Conservation (phyloP, 2,329 filamentous ascomycete genomes). For the Calonectria fujianensis region DNA sequence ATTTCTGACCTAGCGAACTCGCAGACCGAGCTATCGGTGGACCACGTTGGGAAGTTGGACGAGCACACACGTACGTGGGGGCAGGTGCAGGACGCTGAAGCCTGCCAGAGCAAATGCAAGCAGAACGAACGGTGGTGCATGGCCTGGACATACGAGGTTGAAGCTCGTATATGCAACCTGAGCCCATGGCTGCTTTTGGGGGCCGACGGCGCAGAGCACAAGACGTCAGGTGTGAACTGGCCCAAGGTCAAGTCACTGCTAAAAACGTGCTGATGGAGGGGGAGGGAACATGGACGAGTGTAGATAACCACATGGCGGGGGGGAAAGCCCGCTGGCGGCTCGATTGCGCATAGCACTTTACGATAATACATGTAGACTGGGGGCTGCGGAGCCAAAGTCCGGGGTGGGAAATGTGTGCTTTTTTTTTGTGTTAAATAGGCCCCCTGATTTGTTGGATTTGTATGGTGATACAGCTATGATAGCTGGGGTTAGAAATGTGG, state of each 20-base stretch:
- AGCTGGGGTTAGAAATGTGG: constrained; percentile 28
- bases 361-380: constrained; percentile 1
- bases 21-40: constrained; percentile 63
- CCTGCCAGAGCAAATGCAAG: constrained; percentile 66
- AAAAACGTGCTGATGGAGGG: constrained; percentile 47
- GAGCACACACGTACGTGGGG: constrained; percentile 63
- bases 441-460: constrained; percentile 27
- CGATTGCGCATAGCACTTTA: constrained; percentile 13
- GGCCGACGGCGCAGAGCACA: constrained; percentile 49
- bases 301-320: background rate
- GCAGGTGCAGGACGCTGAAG: constrained; percentile 62
- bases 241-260: constrained; percentile 54
- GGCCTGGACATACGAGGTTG: constrained; percentile 71
- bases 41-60: constrained; percentile 71
- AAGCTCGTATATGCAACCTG: constrained; percentile 63
- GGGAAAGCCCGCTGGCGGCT: constrained; percentile 14
- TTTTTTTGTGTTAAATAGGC: constrained; percentile 11
- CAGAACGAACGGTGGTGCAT: constrained; percentile 64
- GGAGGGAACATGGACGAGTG: background rate
- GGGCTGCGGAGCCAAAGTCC: constrained; percentile 25
- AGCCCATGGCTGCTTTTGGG: constrained; percentile 72
- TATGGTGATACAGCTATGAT: constrained; percentile 29
- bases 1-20: constrained; percentile 61
- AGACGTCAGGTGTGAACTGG: constrained; percentile 60
- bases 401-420: constrained; percentile 14